A percentile compares a stretch with the other conserved stretches of the same genome.
These are phyloP conservation scores for Chamaecrista fasciculata DNA, from an alignment of 306 rosid genomes.

Conservation along the genomic window DNA sequence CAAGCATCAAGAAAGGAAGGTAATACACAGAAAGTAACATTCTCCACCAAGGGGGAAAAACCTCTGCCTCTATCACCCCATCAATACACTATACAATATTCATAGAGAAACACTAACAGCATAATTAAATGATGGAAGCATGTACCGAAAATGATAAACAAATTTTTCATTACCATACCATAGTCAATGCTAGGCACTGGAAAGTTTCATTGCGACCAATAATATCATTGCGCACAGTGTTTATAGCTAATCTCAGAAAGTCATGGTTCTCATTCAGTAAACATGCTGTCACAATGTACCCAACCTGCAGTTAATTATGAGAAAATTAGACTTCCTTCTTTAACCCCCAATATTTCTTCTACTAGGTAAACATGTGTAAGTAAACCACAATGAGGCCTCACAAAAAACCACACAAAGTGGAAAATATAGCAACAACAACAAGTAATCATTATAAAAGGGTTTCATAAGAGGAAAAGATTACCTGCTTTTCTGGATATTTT, in stretches of 20 bases:
- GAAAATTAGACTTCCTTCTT: constrained; percentile 28
- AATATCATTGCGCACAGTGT: constrained; percentile 95
- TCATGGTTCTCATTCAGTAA: constrained; percentile 99
- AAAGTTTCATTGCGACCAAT: constrained; percentile 99
- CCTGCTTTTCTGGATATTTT: constrained; percentile 99
- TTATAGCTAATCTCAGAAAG: constrained; percentile 96
- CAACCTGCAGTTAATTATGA: constrained; percentile 74
- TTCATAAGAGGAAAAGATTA: constrained; percentile 16
- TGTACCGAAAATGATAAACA: constrained; percentile 19
- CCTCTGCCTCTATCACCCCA: constrained; percentile 7
- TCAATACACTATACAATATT: constrained; percentile 12
- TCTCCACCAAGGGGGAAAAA: not conserved
- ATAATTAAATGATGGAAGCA: not conserved
- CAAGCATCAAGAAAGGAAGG: not conserved
- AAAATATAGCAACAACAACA: not conserved
- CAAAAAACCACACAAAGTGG: not conserved
- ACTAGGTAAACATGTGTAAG: constrained; percentile 21
- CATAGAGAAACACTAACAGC: constrained; percentile 8
- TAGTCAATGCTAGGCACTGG: constrained; percentile 95
- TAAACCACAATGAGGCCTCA: constrained; percentile 17
- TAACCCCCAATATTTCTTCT: constrained; percentile 20
- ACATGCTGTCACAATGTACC: constrained; percentile 93
- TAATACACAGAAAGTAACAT: not conserved
- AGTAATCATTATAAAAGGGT: not conserved
- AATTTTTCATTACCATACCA: constrained; percentile 61